Conservation (phyloP, 176 grass and related monocot genomes). For the Saccharum spontaneum region DNA sequence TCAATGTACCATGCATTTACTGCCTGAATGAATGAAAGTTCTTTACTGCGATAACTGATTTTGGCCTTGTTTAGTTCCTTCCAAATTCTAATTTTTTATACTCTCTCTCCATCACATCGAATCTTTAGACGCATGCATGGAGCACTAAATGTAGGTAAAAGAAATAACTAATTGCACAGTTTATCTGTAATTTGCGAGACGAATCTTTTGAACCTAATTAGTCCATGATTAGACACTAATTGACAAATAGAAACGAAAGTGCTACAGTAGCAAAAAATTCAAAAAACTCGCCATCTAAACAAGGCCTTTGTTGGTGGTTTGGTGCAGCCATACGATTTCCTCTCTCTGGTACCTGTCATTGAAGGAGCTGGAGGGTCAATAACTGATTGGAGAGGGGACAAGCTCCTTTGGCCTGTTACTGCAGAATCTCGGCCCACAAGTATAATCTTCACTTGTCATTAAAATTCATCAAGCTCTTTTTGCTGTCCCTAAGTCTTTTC, state of each 20-base stretch:
- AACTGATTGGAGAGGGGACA: constrained; percentile 81
- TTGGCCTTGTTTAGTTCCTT: too few relatives aligned
- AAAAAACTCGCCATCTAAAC: too few relatives aligned
- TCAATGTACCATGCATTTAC: not conserved
- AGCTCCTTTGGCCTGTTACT: constrained; percentile 62
- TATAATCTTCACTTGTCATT: constrained; percentile 32
- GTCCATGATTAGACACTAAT: too few relatives aligned
- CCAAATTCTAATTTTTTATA: too few relatives aligned
- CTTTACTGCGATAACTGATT: constrained; percentile 13
- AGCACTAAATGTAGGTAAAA: too few relatives aligned
- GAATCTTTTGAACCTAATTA: too few relatives aligned
- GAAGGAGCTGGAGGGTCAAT: constrained; percentile 89
- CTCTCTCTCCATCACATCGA: too few relatives aligned
- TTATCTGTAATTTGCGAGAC: too few relatives aligned
- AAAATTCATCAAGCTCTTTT: not conserved
- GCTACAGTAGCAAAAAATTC: too few relatives aligned
- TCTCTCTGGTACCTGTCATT: constrained; percentile 78
- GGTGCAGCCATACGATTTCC: constrained; percentile 78
- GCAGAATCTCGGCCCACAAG: constrained; percentile 61
- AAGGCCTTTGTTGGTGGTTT: not conserved
- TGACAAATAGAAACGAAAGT: too few relatives aligned
- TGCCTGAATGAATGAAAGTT: not conserved
- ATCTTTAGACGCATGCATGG: too few relatives aligned
- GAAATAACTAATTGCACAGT: too few relatives aligned
- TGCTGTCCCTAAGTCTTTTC: not conserved